phyloP scores from a whole-genome alignment of 345 rosid species.

The Barbarea vulgaris region DNA sequence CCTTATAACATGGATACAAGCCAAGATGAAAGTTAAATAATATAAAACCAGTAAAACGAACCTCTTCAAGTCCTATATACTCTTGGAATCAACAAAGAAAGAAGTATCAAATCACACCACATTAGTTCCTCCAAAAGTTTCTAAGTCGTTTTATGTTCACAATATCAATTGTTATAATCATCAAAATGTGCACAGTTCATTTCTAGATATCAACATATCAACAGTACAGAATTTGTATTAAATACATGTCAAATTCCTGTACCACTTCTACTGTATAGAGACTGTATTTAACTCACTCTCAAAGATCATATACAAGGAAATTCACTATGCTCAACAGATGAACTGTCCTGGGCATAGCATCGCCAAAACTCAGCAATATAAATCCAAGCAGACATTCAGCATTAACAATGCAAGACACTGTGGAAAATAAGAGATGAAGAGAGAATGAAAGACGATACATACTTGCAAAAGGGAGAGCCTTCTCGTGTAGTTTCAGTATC shows the following conservation, averaged over 20 bases:
- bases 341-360: background rate
- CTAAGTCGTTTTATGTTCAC: background rate
- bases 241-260: background rate
- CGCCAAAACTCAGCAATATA: background rate
- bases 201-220: background rate
- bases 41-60: constrained; percentile 5
- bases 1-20: constrained; percentile 8
- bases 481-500: constrained; percentile 50
- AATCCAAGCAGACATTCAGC: background rate
- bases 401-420: constrained; percentile 1
- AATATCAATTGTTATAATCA: constrained; percentile 4
- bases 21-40: constrained; percentile 10
- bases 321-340: background rate
- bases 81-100: background rate
- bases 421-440: background rate
- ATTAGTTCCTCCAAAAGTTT: constrained; percentile 21
- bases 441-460: constrained; percentile 18
- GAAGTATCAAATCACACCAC: background rate
- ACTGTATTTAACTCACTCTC: background rate
- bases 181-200: background rate
- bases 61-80: constrained; percentile 4
- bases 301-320: background rate
- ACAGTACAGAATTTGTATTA: background rate
- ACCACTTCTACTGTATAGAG: background rate
- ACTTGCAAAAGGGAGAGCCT: constrained; percentile 64